These are phyloP conservation scores for Fremontodendron californicum DNA, from an alignment of 345 rosid species.

Conservation along the genomic window DNA sequence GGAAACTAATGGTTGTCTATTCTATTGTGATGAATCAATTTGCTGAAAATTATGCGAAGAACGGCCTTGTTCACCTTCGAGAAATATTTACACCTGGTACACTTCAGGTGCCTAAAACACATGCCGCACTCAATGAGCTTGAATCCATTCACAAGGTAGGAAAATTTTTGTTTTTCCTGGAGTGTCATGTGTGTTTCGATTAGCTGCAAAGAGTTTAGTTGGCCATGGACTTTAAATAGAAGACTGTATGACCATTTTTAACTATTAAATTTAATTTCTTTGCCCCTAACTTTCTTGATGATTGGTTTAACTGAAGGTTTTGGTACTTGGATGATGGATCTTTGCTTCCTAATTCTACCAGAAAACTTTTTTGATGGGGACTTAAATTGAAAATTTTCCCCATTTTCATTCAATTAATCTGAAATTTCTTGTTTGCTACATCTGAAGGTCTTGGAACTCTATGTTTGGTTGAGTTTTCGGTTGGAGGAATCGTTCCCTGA, in stretches of 20 bases:
- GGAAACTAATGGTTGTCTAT: neutral
- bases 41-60: constrained; percentile 61
- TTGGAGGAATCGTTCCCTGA: constrained; percentile 85
- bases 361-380: neutral
- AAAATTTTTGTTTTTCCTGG: neutral
- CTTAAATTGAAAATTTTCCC: neutral
- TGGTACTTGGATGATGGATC: neutral
- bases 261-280: neutral
- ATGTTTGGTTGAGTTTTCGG: constrained; percentile 88
- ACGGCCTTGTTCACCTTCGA: constrained; percentile 59
- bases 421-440: constrained; percentile 11
- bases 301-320: neutral
- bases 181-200: neutral
- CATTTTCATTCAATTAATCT: neutral
- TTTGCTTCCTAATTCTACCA: neutral
- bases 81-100: constrained; percentile 72
- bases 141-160: constrained; percentile 90
- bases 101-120: constrained; percentile 68
- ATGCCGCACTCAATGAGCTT: constrained; percentile 58
- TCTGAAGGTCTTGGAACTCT: constrained; percentile 80
- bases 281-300: neutral
- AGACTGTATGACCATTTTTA: neutral
- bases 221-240: neutral
- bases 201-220: neutral
- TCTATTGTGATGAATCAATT: constrained; percentile 42